Conservation (phyloP, 2,329 filamentous ascomycete genomes). For the Penicillium brevicompactum region DNA sequence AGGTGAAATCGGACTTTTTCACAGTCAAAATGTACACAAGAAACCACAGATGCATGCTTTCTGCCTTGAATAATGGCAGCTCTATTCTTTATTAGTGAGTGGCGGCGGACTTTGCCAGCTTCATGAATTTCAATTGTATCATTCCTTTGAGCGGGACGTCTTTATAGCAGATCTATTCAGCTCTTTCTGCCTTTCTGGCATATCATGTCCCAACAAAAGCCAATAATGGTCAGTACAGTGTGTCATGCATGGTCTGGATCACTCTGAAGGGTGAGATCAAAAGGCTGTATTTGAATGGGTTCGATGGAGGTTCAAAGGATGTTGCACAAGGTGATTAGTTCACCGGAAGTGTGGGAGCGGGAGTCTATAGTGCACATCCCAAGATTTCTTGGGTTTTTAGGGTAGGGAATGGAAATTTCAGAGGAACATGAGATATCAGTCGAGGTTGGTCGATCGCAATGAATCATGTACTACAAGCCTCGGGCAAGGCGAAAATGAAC, state of each 20-base stretch:
- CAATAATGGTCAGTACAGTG: too few relatives aligned
- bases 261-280: too few relatives aligned
- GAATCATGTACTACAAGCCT: background rate
- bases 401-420: background rate
- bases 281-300: too few relatives aligned
- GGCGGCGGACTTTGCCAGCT: background rate
- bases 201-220: too few relatives aligned
- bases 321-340: too few relatives aligned
- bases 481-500: background rate
- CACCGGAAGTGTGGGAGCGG: too few relatives aligned
- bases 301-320: too few relatives aligned
- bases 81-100: background rate
- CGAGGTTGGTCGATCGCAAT: background rate
- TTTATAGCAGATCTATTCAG: too few relatives aligned
- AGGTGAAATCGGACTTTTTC: slow-evolving; percentile 40
- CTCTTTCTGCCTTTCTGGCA: too few relatives aligned
- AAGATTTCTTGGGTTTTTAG: background rate
- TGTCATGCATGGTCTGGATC: too few relatives aligned
- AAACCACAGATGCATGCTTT: background rate
- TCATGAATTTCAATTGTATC: background rate
- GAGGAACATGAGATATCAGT: background rate
- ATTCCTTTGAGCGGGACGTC: background rate
- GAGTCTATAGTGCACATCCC: too few relatives aligned
- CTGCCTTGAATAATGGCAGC: background rate
- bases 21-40: slow-evolving; percentile 7